phyloP scores from a whole-genome alignment of 140 eudicot genomes.

The Oenanthe javanica region DNA sequence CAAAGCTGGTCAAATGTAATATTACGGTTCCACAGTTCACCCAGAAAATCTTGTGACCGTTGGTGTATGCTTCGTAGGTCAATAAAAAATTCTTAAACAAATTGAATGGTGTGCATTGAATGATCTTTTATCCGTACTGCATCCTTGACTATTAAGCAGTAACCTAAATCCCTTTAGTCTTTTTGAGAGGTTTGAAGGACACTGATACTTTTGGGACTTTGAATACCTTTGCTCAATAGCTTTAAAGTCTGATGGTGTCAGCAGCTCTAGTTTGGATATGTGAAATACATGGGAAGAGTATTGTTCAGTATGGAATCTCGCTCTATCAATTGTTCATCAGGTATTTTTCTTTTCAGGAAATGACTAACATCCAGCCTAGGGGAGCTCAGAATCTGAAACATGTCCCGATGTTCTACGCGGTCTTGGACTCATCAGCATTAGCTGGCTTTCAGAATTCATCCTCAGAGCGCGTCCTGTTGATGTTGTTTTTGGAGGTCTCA shows the following conservation, averaged over 20 bases:
- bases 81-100: background rate
- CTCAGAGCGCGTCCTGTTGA: conserved; percentile 26
- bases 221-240: background rate
- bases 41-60: background rate
- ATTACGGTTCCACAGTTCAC: background rate
- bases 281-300: background rate
- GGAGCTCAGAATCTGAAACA: conserved; percentile 41
- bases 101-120: background rate
- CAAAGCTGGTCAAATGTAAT: background rate
- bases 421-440: conserved; percentile 23
- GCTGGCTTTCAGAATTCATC: conserved; percentile 36
- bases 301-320: background rate
- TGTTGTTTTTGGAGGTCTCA: conserved; percentile 29
- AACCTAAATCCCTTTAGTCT: background rate
- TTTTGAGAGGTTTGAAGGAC: background rate
- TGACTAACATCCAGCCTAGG: conserved; percentile 14
- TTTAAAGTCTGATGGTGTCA: background rate
- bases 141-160: background rate
- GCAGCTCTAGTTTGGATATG: background rate
- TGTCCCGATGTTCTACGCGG: conserved; percentile 34
- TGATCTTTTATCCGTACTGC: background rate
- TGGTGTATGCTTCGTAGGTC: background rate
- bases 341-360: conserved; percentile 11
- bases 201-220: too few relatives aligned
- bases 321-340: background rate